Evolutionary conservation across 495 filamentous ascomycete genomes (phyloP), one percentile per base, ranked within the genome.

Genomic region (Tuber brumale): DNA sequence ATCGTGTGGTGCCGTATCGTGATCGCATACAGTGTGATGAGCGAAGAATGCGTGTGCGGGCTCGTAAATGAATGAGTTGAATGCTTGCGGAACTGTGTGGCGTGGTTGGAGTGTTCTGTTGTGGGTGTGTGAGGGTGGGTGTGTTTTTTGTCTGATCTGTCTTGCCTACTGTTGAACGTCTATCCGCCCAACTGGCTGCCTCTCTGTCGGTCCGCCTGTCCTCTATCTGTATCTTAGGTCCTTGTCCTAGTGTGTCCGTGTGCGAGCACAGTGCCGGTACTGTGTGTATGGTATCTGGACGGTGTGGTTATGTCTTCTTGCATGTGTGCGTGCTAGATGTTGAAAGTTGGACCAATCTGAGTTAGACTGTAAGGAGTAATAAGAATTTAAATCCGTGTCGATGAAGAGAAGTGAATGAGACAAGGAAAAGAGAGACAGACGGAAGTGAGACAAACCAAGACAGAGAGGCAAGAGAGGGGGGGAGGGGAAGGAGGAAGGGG

Each of bases 61-160:
- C 57, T 66, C 57, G 27, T 66, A 66, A 61, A 66, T 66, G 57
- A 66, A 35, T 35, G 57, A 66, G 27, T 66, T 66, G 57, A 66
- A 66, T 66, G 27, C 27, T 66, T 66, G 57, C 57, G 31, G 27
- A 35, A 66, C 27, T 66, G 57, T 35, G 27, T 31, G 57, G 57
- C 14, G 57, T 66, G 57, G 57, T 66, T 66, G 14, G 57, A 35
- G 57, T 35, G 57, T 61, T 61, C n/a, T 14, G n/a, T 61, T 31
- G n/a, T 61, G 57, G 23, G 27, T 51, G 48, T 48, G 45, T 31
- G 51, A 16, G 51, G 31, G 12, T 27, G 27, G 10, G 51, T 61
- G 51, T 61, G 27, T 27, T 31, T 61, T 61, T 12, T 61, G 51
- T 61, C 51, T 16, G n/a, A 61, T 31, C 12, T 31, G n/a, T 61